Conservation (phyloP, 2,329 filamentous ascomycete species). For the Dryadomyces sulphureus region DNA sequence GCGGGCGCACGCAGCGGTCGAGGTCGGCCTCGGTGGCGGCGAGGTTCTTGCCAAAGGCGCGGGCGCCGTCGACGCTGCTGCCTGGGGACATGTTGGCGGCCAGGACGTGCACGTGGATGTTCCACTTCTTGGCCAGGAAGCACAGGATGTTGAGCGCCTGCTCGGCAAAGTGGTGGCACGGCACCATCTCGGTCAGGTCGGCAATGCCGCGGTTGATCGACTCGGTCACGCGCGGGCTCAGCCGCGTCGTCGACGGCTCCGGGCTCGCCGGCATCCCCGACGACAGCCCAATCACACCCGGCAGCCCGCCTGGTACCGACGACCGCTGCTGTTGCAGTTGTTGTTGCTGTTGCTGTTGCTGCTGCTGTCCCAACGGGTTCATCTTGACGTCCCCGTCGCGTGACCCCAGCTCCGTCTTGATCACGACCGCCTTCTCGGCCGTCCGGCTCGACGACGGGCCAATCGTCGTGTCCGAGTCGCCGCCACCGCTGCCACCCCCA, state of each 20-base stretch:
- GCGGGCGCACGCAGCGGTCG: constrained; percentile 22
- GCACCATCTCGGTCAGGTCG: constrained; percentile 45
- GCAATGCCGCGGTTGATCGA: constrained; percentile 38
- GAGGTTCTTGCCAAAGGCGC: not conserved
- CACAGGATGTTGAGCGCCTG: constrained; percentile 45
- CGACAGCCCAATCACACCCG: too few species aligned
- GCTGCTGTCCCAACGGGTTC: too few species aligned
- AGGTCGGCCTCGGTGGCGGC: not conserved
- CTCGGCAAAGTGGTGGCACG: constrained; percentile 45
- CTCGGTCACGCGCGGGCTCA: constrained; percentile 26
- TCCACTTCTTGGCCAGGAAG: constrained; percentile 43
- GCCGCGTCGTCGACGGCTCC: too few species aligned
- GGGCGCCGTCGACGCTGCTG: not conserved
- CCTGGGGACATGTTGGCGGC: constrained; percentile 3
- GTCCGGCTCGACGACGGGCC: too few species aligned
- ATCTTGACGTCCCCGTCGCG: not conserved
- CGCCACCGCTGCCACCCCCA: too few species aligned
- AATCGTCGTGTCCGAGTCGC: too few species aligned
- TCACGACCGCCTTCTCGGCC: not conserved
- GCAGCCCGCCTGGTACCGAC: too few species aligned
- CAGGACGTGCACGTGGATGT: constrained; percentile 33
- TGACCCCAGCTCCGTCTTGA: not conserved
- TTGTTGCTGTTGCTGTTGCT: too few species aligned
- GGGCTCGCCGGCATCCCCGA: not conserved
- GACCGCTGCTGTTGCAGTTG: too few species aligned